A percentile compares a stretch with the other conserved stretches of the same genome.
These are phyloP conservation scores for Xylariaceae sp. DNA, from an alignment of 2,329 filamentous ascomycete genomes.

Conservation along the genomic window DNA sequence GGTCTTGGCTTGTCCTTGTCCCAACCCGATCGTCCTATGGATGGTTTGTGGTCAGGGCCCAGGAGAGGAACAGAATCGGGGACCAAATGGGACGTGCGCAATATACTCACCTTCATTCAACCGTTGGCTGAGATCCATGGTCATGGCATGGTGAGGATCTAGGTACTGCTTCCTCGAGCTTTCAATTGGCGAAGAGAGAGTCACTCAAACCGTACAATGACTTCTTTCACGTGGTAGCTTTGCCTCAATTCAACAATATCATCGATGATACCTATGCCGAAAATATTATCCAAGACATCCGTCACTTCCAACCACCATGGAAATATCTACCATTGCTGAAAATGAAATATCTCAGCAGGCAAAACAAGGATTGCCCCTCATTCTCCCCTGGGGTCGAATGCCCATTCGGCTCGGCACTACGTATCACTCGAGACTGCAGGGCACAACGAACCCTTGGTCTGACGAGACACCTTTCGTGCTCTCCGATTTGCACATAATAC, in stretches of 20 bases:
- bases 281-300: background rate
- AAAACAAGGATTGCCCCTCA: background rate
- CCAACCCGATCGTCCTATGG: background rate
- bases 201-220: background rate
- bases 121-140: background rate
- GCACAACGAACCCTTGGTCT: background rate
- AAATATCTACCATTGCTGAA: background rate
- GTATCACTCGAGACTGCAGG: background rate
- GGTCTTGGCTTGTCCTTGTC: background rate
- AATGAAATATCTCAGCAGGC: slow-evolving; percentile 1
- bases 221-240: background rate
- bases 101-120: background rate
- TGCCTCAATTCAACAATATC: background rate
- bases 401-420: background rate
- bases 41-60: background rate
- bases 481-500: background rate
- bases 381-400: background rate
- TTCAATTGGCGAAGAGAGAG: background rate
- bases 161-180: background rate
- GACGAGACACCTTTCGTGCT: background rate
- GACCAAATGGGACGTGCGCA: background rate
- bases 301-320: background rate
- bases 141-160: background rate
- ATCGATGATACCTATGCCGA: background rate
- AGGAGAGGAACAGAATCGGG: background rate